Base-by-base conservation (phyloP, 805 yeast genomes). In the Alloascoidea hylecoeti region DNA sequence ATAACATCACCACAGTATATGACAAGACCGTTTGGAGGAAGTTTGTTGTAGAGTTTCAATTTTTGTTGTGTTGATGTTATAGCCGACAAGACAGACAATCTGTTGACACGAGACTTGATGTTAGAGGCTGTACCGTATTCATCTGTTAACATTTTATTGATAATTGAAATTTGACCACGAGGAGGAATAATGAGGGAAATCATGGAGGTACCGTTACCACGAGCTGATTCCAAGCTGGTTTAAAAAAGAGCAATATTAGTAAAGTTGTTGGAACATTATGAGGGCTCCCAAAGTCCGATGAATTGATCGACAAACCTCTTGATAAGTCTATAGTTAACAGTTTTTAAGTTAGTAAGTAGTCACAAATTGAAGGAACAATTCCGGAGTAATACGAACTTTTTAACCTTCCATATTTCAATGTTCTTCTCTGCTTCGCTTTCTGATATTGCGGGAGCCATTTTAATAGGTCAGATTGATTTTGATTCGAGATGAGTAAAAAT, bases 151-250 rank as follows among this genome's bases (percentile, higher is more conserved):
- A 84, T 81, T 63, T 83, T 88, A 55, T 79, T 86, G 41, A 71
- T 72, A 52, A 84, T 72, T 9, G 97, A 70, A 52, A 92, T 80
- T 63, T 92, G 99, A 42, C 94, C 89, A 58, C 75, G 78, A 50
- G 98, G 98, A 34, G 98, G 96, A 46, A 88, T 84, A 50, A 92
- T 83, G 57, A 92, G 69, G 17, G 96, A 86, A 56, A 92, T 92
- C 97, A 92, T 92, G 16, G 98, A 92, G 35, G 99, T 92, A 61
- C 99, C 99, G 58, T 89, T 92, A 60, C 99, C 99, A 60, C 96
- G 75, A 39, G 97, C 97, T 51, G 64, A 66, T 57, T 92, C 92
- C 49, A 92, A 71, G 43, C 80, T 74, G 61, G 9, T n/a, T n/a
- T n/a, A n/a, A n/a, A n/a, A n/a, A n/a, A n/a, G n/a, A n/a, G n/a